Conservation (phyloP, 2,329 filamentous ascomycete species). For the Epichloe gansuensis region DNA sequence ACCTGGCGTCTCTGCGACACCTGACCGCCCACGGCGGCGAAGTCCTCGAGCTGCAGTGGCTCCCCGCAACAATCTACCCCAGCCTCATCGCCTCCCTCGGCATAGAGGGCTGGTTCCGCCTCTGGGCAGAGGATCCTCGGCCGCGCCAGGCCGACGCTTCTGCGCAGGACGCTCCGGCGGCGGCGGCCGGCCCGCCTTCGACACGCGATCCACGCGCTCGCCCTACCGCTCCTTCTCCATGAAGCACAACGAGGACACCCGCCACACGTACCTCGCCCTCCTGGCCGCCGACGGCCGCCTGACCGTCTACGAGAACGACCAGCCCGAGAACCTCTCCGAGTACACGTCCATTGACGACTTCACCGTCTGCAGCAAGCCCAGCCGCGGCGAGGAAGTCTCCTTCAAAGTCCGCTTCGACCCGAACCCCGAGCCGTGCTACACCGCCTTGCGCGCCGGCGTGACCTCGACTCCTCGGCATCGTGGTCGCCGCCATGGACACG, state of each 20-base stretch:
- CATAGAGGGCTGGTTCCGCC: conserved; percentile 77
- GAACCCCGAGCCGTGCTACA: conserved; percentile 69
- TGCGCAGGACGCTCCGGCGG: conserved; percentile 42
- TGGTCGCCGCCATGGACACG: conserved; percentile 74
- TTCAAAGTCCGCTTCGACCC: conserved; percentile 85
- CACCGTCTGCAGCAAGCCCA: conserved; percentile 56
- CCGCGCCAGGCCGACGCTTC: conserved; percentile 72
- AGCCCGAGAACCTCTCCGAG: conserved; percentile 67
- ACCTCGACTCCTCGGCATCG: conserved; percentile 70
- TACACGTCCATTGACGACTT: conserved; percentile 69
- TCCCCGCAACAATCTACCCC: conserved; percentile 76
- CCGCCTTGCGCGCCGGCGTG: conserved; percentile 68
- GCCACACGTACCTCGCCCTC: conserved; percentile 75
- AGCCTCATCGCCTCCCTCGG: conserved; percentile 79
- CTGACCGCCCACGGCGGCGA: conserved; percentile 84
- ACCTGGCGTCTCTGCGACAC: conserved; percentile 73
- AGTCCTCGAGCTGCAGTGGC: conserved; percentile 90
- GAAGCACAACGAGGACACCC: conserved; percentile 65
- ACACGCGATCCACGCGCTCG: conserved; percentile 41
- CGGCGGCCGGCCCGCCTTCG: conserved; percentile 39
- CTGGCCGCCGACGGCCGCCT: conserved; percentile 74
- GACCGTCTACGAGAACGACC: conserved; percentile 72
- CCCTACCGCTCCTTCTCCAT: conserved; percentile 77
- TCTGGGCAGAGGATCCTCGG: conserved; percentile 85
- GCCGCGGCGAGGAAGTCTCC: conserved; percentile 71